These are phyloP conservation scores for Hyphodiscus sp. DNA, from an alignment of 2,329 filamentous ascomycete genomes.

Conservation along the genomic window DNA sequence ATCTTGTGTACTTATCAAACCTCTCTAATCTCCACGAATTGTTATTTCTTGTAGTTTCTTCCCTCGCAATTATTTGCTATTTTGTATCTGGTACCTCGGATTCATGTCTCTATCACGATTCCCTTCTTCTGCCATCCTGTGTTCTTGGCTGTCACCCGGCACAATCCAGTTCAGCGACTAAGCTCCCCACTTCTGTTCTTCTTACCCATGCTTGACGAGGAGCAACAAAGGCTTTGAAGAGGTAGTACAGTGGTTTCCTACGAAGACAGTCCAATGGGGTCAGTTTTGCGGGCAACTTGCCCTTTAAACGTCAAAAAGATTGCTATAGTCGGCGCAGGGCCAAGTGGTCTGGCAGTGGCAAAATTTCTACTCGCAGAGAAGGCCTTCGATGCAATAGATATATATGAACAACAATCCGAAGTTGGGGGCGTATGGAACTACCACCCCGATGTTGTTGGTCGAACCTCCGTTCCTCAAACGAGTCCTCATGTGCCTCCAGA, in stretches of 20 bases:
- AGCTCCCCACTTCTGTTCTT: too few relatives aligned
- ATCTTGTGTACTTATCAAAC: too few relatives aligned
- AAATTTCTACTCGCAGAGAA: conserved; percentile 74
- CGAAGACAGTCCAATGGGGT: conserved; percentile 18
- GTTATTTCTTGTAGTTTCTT: too few relatives aligned
- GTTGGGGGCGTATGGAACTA: conserved; percentile 88
- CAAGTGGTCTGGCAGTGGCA: conserved; percentile 69
- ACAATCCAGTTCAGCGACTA: too few relatives aligned
- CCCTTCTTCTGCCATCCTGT: too few relatives aligned
- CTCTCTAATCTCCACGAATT: too few relatives aligned
- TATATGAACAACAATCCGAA: conserved; percentile 75
- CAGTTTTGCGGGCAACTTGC: conserved; percentile 8
- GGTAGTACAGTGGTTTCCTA: not conserved
- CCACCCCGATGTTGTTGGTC: conserved; percentile 39
- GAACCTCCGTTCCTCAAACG: conserved; percentile 60
- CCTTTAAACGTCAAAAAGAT: conserved; percentile 45
- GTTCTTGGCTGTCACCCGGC: too few relatives aligned
- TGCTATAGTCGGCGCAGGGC: conserved; percentile 78
- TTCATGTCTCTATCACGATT: too few relatives aligned
- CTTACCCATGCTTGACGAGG: too few relatives aligned
- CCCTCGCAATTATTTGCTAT: too few relatives aligned
- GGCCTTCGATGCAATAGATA: conserved; percentile 60
- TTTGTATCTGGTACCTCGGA: too few relatives aligned
- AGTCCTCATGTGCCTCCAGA: conserved; percentile 57
- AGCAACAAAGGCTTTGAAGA: not conserved